These are phyloP conservation scores for Ceratobasidium sp. DNA, from an alignment of 1,284 basidiomycete genomes.

Conservation along the genomic window DNA sequence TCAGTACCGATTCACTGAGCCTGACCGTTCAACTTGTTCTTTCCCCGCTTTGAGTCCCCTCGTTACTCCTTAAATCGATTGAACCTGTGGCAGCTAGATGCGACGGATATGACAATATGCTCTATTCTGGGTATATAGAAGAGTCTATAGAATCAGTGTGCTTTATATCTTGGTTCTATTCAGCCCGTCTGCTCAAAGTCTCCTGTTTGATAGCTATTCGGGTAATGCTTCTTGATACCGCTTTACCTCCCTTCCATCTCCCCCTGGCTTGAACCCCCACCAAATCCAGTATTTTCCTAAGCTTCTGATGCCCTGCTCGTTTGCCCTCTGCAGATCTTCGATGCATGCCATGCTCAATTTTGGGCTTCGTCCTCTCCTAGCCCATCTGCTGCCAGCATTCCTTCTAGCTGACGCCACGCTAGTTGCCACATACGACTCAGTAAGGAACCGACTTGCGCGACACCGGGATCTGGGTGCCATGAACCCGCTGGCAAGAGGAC, in stretches of 20 bases:
- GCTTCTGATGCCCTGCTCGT: background rate
- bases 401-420: conserved; percentile 28
- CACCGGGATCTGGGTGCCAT: conserved; percentile 29
- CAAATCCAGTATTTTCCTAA: background rate
- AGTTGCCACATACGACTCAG: background rate
- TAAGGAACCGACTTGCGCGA: conserved; percentile 9
- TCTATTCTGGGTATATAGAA: too few species aligned
- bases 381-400: background rate
- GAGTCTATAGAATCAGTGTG: too few species aligned
- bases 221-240: background rate
- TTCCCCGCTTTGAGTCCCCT: too few species aligned
- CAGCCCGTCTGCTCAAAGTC: too few species aligned
- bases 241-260: background rate
- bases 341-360: background rate
- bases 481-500: conserved; percentile 14
- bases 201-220: too few species aligned
- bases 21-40: too few species aligned
- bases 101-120: too few species aligned
- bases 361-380: conserved; percentile 4
- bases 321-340: background rate
- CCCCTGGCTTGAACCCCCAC: background rate
- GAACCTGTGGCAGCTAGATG: too few species aligned
- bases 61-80: too few species aligned
- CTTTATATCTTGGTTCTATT: too few species aligned
- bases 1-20: too few species aligned